phyloP scores from a whole-genome alignment of 768 basidiomycete genomes.

The Cyclocybe aegerita region DNA sequence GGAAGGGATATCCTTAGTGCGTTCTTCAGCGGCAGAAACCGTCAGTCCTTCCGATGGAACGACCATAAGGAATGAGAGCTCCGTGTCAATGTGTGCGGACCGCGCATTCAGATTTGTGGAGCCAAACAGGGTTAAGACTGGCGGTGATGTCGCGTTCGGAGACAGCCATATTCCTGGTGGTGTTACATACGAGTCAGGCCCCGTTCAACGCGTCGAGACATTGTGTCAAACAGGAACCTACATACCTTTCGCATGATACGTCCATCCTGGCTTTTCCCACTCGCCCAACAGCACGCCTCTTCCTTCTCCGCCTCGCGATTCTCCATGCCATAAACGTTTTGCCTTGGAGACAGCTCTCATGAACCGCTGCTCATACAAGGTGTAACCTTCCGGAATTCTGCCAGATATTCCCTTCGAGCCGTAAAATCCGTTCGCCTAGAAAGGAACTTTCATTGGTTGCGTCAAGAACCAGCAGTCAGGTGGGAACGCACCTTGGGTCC shows the following conservation, averaged over 20 bases:
- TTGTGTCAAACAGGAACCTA: background rate
- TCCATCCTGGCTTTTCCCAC: conserved; percentile 91
- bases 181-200: background rate
- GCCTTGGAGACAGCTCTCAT: conserved; percentile 61
- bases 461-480: background rate
- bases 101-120: conserved; percentile 95
- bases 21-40: conserved; percentile 1
- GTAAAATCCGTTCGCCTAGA: conserved; percentile 93
- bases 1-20: conserved; percentile 5
- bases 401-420: conserved; percentile 88
- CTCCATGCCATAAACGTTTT: conserved; percentile 35
- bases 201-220: background rate
- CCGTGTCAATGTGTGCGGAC: conserved; percentile 87
- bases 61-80: conserved; percentile 84
- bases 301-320: conserved; percentile 21
- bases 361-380: conserved; percentile 82
- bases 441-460: conserved; percentile 3
- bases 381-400: conserved; percentile 95
- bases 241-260: conserved; percentile 96
- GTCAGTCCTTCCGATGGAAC: conserved; percentile 49
- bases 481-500: conserved; percentile 71
- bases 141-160: conserved; percentile 47
- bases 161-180: conserved; percentile 82
- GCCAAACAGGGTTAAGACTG: conserved; percentile 82
- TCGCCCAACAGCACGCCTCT: conserved; percentile 73